phyloP scores from a whole-genome alignment of 2,329 filamentous ascomycete species.

The Colletotrichum incanum region DNA sequence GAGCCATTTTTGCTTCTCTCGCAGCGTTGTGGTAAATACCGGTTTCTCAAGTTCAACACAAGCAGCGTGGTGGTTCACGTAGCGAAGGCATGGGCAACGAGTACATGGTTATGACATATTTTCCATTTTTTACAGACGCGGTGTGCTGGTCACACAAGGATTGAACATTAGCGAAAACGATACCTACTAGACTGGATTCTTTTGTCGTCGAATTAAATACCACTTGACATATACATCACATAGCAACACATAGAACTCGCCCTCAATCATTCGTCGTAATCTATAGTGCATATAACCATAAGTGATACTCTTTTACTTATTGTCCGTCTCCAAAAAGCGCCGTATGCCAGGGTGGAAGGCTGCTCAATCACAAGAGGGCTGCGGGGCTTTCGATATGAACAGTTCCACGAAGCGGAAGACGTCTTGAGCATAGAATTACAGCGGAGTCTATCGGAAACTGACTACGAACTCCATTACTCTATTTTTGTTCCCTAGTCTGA shows the following conservation, averaged over 20 bases:
- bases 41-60: too few relatives aligned
- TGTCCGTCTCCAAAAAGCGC: not conserved
- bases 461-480: too few relatives aligned
- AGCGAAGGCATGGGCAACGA: not conserved
- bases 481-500: not conserved
- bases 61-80: too few relatives aligned
- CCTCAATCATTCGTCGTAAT: not conserved
- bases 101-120: conserved; percentile 2
- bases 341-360: not conserved
- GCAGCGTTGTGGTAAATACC: conserved; percentile 1
- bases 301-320: not conserved
- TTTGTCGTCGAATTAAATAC: not conserved
- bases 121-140: not conserved
- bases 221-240: not conserved
- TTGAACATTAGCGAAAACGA: not conserved
- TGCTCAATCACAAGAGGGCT: too few relatives aligned
- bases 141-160: conserved; percentile 9
- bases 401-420: too few relatives aligned
- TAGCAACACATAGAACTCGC: not conserved
- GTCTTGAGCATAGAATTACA: too few relatives aligned
- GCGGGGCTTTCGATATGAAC: too few relatives aligned
- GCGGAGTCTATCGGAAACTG: too few relatives aligned
- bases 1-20: not conserved
- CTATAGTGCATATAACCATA: not conserved
- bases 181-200: not conserved